phyloP scores from a whole-genome alignment of 257 asterid species.

The Nicotiana noctiflora region DNA sequence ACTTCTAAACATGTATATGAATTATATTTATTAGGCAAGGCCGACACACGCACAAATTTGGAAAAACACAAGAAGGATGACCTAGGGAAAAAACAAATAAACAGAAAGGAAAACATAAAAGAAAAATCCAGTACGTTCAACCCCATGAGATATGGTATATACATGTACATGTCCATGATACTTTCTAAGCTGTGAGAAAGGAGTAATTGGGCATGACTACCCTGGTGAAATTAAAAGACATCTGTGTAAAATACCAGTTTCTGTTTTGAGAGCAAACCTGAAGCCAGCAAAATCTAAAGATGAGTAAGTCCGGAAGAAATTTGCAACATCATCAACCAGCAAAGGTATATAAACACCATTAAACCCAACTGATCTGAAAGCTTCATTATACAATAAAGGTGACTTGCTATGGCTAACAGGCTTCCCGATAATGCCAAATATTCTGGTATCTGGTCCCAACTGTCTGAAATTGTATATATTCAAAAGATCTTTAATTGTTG shows the following conservation, averaged over 20 bases:
- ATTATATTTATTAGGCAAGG: background rate
- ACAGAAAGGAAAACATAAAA: background rate
- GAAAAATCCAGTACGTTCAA: background rate
- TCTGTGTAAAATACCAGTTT: background rate
- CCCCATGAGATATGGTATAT: background rate
- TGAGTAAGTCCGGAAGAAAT: conserved; percentile 64
- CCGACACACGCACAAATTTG: background rate
- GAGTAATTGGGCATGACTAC: background rate
- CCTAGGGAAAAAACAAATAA: background rate
- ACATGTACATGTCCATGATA: background rate
- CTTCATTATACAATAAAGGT: conserved; percentile 69
- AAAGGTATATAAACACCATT: conserved; percentile 73
- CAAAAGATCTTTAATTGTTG: conserved; percentile 75
- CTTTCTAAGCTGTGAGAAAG: background rate
- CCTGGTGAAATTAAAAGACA: background rate
- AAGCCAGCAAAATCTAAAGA: conserved; percentile 83
- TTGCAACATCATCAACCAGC: conserved; percentile 72
- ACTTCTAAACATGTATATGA: background rate
- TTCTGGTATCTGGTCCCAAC: conserved; percentile 74
- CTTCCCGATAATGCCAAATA: conserved; percentile 84
- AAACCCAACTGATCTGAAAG: conserved; percentile 64
- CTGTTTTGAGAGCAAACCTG: conserved; percentile 49
- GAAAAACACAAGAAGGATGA: background rate
- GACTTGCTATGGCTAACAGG: conserved; percentile 98
- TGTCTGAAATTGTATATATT: conserved; percentile 70